Evolutionary conservation across 1,284 basidiomycete species (phyloP), one percentile per base, ranked within the genome.

Genomic region (Irpex sp.): DNA sequence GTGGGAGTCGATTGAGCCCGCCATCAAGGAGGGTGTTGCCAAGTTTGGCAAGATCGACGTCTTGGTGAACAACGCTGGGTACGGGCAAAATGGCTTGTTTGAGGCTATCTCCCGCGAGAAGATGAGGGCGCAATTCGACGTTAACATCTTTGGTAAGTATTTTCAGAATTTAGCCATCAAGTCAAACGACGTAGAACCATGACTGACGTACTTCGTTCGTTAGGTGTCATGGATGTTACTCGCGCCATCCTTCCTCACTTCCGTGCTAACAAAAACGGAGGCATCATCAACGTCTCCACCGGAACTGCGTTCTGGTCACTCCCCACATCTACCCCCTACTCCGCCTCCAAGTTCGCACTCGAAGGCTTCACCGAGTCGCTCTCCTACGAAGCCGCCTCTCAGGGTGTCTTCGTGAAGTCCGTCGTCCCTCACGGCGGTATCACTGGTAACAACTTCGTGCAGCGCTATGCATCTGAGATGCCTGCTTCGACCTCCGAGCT

Each of bases 41-140:
- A 76, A 77, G 62, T 84, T 81, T 65, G 81, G 83, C 19, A 75
- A 76, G 61, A 70, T 85, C 51, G 80, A 85, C 67, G 77, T 87
- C 54, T 75, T 87, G 47, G 83, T 89, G 68, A 89, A 89, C 76
- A 89, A 89, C 69, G 84, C 87, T 35, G 53, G 53, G 53, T 54
- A 31, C n/a, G 53, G 26, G 26, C 53, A 54, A 26, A 26, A 54
- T 3, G 53, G 53, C 8, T 26, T 54, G 8, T 54, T 54, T 5
- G 53, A 54, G 33, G 53, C 53, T 7, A 26, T 54, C 26, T 31
- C 53, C 9, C 53, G 53, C 26, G 53, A 54, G 53, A 26, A 54
- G 33, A 33, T 33, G 13, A 26, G 33, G 33, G 53, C 53, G 33
- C 53, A 54, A n/a, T 54, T 54, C 53, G 53, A 54, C 17, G 53